These are phyloP conservation scores for Remersonia thermophila DNA, from an alignment of 2,329 filamentous ascomycete genomes.

Conservation along the genomic window DNA sequence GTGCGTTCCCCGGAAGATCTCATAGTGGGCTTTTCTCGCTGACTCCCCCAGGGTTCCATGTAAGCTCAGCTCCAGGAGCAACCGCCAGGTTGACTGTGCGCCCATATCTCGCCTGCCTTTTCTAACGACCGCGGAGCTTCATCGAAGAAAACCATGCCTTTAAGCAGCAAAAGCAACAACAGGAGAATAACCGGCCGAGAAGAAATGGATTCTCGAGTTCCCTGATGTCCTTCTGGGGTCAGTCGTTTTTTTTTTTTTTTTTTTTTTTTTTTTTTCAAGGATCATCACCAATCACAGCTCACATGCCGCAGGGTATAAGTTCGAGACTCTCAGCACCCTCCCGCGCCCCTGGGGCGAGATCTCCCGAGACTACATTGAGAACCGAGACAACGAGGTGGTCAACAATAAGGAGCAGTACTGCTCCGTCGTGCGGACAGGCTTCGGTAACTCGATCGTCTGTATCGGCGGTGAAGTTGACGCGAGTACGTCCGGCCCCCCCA, in stretches of 20 bases:
- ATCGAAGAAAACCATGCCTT: slow-evolving; percentile 81
- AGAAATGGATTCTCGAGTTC: slow-evolving; percentile 45
- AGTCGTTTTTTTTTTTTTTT: too few relatives aligned
- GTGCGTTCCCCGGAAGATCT: slow-evolving; percentile 34
- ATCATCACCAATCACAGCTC: too few relatives aligned
- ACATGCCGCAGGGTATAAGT: slow-evolving; percentile 67
- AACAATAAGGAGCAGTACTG: slow-evolving; percentile 94
- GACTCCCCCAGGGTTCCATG: slow-evolving; percentile 37
- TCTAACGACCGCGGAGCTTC: slow-evolving; percentile 43
- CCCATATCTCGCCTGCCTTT: too few relatives aligned
- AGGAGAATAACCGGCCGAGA: slow-evolving; percentile 39
- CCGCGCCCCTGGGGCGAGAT: slow-evolving; percentile 62
- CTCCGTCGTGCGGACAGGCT: slow-evolving; percentile 78
- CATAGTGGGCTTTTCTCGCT: slow-evolving; percentile 9
- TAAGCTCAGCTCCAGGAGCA: slow-evolving; percentile 27
- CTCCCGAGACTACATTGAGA: slow-evolving; percentile 65
- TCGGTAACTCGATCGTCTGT: slow-evolving; percentile 62
- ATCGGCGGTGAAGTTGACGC: slow-evolving; percentile 92
- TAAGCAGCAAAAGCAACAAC: slow-evolving; percentile 49
- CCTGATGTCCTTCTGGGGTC: slow-evolving; percentile 89
- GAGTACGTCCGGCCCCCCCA: slow-evolving; percentile 35
- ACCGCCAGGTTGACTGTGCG: too few relatives aligned
- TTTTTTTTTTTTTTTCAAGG: too few relatives aligned
- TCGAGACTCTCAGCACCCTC: slow-evolving; percentile 74
- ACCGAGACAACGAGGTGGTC: slow-evolving; percentile 56